Percentiles rank a stretch among this genome's conserved stretches.
Evolutionary conservation across 2,329 filamentous ascomycete species (phyloP).

Genomic region (Cordyceps cicadae): DNA sequence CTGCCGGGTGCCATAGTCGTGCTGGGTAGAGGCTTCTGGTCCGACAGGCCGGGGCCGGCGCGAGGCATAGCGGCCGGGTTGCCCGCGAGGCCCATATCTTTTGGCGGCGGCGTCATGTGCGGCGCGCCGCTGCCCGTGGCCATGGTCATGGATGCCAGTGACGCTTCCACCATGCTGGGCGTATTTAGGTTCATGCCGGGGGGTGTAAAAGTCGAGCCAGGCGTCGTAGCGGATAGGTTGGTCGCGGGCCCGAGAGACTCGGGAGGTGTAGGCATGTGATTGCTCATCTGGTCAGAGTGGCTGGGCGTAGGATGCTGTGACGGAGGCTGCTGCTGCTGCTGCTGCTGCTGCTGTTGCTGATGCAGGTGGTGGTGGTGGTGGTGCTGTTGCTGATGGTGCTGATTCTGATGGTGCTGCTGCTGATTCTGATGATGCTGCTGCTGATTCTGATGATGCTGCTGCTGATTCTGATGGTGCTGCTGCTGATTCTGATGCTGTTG

Average conservation of each 20-base stretch:
- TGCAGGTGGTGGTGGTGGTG: conserved; percentile 3
- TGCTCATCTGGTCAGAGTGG: conserved; percentile 22
- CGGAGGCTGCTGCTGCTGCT: conserved; percentile 12
- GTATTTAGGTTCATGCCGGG: conserved; percentile 28
- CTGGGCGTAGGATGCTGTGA: conserved; percentile 18
- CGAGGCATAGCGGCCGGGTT: conserved; percentile 34
- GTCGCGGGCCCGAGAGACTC: conserved; percentile 29
- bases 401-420: conserved; percentile 15
- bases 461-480: not conserved
- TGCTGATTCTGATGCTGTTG: too few relatives aligned
- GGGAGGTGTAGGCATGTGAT: conserved; percentile 35
- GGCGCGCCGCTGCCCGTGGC: conserved; percentile 3
- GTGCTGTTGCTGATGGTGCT: conserved; percentile 13
- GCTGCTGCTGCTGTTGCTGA: conserved; percentile 13
- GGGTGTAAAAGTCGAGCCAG: conserved; percentile 27
- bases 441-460: conserved; percentile 5
- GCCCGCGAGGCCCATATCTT: conserved; percentile 15
- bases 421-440: conserved; percentile 10
- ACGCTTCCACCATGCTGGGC: conserved; percentile 19
- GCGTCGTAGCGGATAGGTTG: conserved; percentile 22
- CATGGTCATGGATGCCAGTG: not conserved
- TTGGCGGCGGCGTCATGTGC: conserved; percentile 25
- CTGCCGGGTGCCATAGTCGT: conserved; percentile 31
- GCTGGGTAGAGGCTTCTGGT: conserved; percentile 36
- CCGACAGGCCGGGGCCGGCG: conserved; percentile 26